Conservation (phyloP, 148 eudicot genomes). For the Vaccinium macrocarpon region DNA sequence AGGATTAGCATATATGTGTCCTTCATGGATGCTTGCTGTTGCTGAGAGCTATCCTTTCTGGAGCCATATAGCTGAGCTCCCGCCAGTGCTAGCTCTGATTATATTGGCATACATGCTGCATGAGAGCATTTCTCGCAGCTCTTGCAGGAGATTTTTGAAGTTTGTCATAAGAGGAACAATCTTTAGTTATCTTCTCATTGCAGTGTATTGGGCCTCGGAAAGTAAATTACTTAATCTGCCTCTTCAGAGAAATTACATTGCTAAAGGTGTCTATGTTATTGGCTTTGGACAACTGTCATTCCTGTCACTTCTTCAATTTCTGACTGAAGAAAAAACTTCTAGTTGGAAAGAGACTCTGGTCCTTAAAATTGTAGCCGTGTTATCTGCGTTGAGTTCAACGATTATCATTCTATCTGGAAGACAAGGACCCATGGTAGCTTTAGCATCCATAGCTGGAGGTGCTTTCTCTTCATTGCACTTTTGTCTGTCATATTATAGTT, state of each 20-base stretch:
- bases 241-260: constrained; percentile 44
- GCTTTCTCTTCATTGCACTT: constrained; percentile 20
- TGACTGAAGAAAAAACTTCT: constrained; percentile 26
- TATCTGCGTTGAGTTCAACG: constrained; percentile 78
- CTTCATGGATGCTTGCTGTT: constrained; percentile 43
- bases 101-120: constrained; percentile 49
- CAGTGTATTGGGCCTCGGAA: constrained; percentile 60
- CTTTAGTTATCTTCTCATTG: constrained; percentile 60
- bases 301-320: constrained; percentile 44
- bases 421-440: constrained; percentile 74
- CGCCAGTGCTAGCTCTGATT: constrained; percentile 52
- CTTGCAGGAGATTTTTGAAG: constrained; percentile 36
- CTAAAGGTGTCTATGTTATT: constrained; percentile 62
- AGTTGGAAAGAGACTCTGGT: constrained; percentile 43
- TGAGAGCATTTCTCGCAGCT: constrained; percentile 32
- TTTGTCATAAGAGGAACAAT: constrained; percentile 53
- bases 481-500: background rate
- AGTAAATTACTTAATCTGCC: constrained; percentile 45
- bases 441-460: constrained; percentile 81
- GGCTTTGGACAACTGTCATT: constrained; percentile 58
- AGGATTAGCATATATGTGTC: constrained; percentile 30
- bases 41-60: constrained; percentile 41
- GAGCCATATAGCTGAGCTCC: constrained; percentile 41
- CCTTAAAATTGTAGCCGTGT: constrained; percentile 55
- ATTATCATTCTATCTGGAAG: constrained; percentile 78